These are phyloP conservation scores for Nakazawaea populi DNA, from an alignment of 805 yeast genomes.

Conservation along the genomic window DNA sequence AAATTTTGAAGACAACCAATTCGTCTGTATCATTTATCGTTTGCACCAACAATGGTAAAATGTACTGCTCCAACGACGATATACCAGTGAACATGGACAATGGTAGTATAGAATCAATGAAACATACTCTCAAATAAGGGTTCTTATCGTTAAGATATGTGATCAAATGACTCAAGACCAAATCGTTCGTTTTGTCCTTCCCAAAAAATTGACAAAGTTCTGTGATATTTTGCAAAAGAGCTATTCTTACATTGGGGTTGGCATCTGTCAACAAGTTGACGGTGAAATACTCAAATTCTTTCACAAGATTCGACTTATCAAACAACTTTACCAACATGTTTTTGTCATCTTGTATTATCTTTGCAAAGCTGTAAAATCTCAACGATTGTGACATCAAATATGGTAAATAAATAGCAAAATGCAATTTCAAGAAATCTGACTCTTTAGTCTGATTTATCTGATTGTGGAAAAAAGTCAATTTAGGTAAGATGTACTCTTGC, in stretches of 20 bases:
- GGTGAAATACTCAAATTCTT: slow-evolving; percentile 60
- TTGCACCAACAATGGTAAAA: slow-evolving; percentile 79
- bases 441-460: slow-evolving; percentile 3
- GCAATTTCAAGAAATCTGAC: slow-evolving; percentile 44
- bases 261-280: slow-evolving; percentile 65
- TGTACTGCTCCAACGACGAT: slow-evolving; percentile 77
- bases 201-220: slow-evolving; percentile 82
- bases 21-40: slow-evolving; percentile 83
- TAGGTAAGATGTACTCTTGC: slow-evolving; percentile 78
- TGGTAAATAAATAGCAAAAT: slow-evolving; percentile 72
- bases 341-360: slow-evolving; percentile 31
- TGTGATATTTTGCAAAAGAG: slow-evolving; percentile 64
- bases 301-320: slow-evolving; percentile 35
- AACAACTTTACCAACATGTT: background rate
- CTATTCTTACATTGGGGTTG: slow-evolving; percentile 58
- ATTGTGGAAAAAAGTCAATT: slow-evolving; percentile 39
- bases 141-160: slow-evolving; percentile 84
- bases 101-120: slow-evolving; percentile 66
- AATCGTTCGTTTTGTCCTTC: slow-evolving; percentile 80
- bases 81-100: slow-evolving; percentile 80
- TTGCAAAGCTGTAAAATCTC: slow-evolving; percentile 57
- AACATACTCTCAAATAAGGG: slow-evolving; percentile 58
- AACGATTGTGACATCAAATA: slow-evolving; percentile 60
- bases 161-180: slow-evolving; percentile 83
- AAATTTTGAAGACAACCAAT: slow-evolving; percentile 64